Base-by-base conservation (phyloP, 495 filamentous ascomycete species). In the Aspergillus coremiiformis region DNA sequence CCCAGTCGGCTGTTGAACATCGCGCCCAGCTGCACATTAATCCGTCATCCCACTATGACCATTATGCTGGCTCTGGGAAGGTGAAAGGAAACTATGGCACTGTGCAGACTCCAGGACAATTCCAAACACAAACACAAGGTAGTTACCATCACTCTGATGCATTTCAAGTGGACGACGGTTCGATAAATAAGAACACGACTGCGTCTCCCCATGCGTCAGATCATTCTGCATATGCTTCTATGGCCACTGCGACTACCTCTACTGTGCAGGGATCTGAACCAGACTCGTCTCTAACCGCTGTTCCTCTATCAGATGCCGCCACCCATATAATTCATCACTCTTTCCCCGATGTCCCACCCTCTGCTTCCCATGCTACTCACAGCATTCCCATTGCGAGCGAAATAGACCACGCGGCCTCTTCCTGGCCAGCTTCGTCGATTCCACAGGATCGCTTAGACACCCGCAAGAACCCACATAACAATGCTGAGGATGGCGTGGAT, bases 331-430 rank as follows among this genome's bases (percentile, higher is more conserved):
- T 57, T 50, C 68, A 63, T 56, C 54, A 27, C 24, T 8, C 71
- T 59, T 60, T 67, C 52, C 64, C 70, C 51, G 60, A 65, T 59
- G 52, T 62, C 58, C 67, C 66, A 58, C 58, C 74, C 54, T 63
- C 62, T 49, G 57, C 77, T 53, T 59, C 73, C 61, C 62, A 74
- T 51, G 62, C 75, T 49, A 68, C 74, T 53, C 77, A 78, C 52
- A 55, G 54, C 55, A 54, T 61, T 45, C 60, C 60, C 61, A 53
- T 57, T 47, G 56, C 64, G 52, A 67, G 55, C 53, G 62, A 68
- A 57, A 53, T 70, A 70, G 63, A 70, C 49, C 59, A 57, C 55
- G 48, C 60, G 15, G 47, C 41, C 51, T 47, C 65, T 49, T 51
- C 44, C 50, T 59, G 57, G 46, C 23, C 57, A 35, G 50, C 51